Conservation (phyloP, 306 rosid species). For the Dalbergia cochinchinensis region DNA sequence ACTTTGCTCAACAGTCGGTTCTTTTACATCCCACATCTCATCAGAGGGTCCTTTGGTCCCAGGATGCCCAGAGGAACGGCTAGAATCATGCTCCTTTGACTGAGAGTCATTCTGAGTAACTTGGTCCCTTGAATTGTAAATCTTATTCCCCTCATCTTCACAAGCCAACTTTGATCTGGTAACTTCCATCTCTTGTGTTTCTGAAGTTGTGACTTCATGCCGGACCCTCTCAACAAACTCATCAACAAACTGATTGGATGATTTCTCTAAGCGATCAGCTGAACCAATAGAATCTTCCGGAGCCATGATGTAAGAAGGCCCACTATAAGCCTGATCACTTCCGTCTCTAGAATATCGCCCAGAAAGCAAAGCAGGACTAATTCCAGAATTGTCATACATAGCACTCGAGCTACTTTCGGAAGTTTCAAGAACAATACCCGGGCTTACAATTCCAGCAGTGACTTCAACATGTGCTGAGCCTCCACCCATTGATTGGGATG, state of each 20-base stretch:
- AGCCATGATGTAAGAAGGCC: conserved; percentile 43
- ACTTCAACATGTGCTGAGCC: conserved; percentile 47
- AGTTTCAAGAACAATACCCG: conserved; percentile 53
- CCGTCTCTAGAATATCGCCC: conserved; percentile 51
- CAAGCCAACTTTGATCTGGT: conserved; percentile 46
- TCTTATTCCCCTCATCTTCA: conserved; percentile 53
- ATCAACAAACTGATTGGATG: conserved; percentile 70
- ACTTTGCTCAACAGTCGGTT: conserved; percentile 55
- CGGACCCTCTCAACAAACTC: conserved; percentile 67
- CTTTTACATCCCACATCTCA: conserved; percentile 80
- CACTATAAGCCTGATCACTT: conserved; percentile 50
- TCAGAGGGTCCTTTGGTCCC: conserved; percentile 81
- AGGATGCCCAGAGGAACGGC: conserved; percentile 64
- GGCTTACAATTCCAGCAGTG: conserved; percentile 47
- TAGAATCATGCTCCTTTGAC: conserved; percentile 54
- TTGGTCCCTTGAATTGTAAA: conserved; percentile 39
- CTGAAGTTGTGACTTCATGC: conserved; percentile 65
- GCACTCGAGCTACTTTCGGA: conserved; percentile 66
- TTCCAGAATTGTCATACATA: conserved; percentile 48
- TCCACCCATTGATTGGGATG: conserved; percentile 62
- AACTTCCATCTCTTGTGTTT: conserved; percentile 54
- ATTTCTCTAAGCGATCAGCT: conserved; percentile 65
- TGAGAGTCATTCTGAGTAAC: conserved; percentile 52
- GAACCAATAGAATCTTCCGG: conserved; percentile 81
- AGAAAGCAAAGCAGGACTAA: conserved; percentile 50